Evolutionary conservation across 306 rosid genomes (phyloP).

Genomic region (Acacia acuminata): DNA sequence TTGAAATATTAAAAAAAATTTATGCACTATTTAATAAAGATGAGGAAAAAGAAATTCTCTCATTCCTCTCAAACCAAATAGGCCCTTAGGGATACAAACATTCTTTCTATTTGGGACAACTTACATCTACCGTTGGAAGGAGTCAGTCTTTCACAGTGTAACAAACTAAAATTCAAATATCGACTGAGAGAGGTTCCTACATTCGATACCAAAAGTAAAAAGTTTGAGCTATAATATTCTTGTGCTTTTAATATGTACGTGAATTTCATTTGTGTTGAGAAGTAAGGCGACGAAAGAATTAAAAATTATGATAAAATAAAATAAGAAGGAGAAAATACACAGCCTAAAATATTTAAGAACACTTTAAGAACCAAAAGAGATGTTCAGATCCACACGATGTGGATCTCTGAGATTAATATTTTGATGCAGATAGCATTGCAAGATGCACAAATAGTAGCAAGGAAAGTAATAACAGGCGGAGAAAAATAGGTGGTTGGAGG

Average conservation of each 20-base stretch:
- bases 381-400: constrained; percentile 39
- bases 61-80: too few species aligned
- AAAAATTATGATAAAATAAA: background rate
- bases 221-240: too few species aligned
- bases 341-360: background rate
- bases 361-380: constrained; percentile 36
- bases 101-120: background rate
- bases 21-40: too few species aligned
- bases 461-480: constrained; percentile 40
- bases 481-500: constrained; percentile 40
- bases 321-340: background rate
- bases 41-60: too few species aligned
- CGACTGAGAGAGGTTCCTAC: too few species aligned
- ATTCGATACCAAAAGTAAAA: too few species aligned
- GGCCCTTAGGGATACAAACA: background rate
- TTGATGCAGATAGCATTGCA: constrained; percentile 19
- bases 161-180: too few species aligned
- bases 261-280: too few species aligned
- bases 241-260: too few species aligned
- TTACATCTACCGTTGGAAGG: too few species aligned
- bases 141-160: too few species aligned
- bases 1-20: too few species aligned
- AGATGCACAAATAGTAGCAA: constrained; percentile 39
- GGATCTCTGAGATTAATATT: constrained; percentile 18
- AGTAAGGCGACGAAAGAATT: background rate